Conservation (phyloP, 352 stramenopile genomes). For the Plasmopara muralis region DNA sequence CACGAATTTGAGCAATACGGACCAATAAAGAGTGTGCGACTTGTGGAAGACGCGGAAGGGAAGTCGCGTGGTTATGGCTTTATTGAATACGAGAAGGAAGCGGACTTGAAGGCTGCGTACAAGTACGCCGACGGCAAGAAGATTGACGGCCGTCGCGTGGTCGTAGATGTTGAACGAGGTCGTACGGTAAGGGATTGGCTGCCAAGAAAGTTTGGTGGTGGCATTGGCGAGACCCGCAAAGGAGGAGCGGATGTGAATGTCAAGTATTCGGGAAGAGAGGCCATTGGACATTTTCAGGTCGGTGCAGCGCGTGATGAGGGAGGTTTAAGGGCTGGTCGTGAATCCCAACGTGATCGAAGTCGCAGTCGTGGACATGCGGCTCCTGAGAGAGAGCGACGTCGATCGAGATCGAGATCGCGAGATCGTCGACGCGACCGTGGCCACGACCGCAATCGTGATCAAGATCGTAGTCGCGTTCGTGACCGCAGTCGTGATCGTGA, state of each 20-base stretch:
- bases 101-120: conserved; percentile 95
- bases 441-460: conserved; percentile 34
- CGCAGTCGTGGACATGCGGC: conserved; percentile 37
- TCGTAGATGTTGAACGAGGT: conserved; percentile 97
- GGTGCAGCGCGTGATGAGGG: conserved; percentile 27
- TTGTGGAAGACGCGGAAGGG: conserved; percentile 83
- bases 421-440: conserved; percentile 38
- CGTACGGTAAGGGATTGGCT: conserved; percentile 96
- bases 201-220: conserved; percentile 91
- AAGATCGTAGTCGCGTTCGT: conserved; percentile 30
- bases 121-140: conserved; percentile 92
- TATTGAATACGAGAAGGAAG: conserved; percentile 98
- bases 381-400: conserved; percentile 22
- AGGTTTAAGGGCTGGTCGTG: conserved; percentile 12
- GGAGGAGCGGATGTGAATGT: conserved; percentile 73
- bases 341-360: conserved; percentile 25
- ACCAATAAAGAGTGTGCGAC: conserved; percentile 79
- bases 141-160: conserved; percentile 93
- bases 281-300: conserved; percentile 29
- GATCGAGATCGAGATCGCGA: conserved; percentile 24
- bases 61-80: conserved; percentile 96
- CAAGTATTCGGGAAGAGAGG: conserved; percentile 78
- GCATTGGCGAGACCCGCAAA: conserved; percentile 87
- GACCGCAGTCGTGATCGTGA: conserved; percentile 33
- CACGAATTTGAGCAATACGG: conserved; percentile 96